Conservation (phyloP, 176 grass and related monocot genomes). For the Aegilops umbellulata region DNA sequence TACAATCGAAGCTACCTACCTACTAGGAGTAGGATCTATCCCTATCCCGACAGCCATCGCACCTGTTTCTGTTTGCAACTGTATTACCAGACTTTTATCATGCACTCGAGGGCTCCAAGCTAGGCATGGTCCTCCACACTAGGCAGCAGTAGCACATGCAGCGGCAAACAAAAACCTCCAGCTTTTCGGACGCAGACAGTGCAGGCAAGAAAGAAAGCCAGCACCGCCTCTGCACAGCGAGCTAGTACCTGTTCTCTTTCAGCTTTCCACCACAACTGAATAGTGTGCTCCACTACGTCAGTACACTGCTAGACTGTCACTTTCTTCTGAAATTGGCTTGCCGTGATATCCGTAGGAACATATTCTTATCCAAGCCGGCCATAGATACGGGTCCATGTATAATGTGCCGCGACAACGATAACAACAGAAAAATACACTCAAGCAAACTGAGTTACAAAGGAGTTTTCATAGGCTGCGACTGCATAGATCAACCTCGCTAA, state of each 20-base stretch:
- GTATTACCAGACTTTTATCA: no score
- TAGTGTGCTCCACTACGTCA: neutral
- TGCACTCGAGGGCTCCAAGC: no score
- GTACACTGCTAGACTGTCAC: neutral
- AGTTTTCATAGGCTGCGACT: no score
- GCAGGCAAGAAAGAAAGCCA: neutral
- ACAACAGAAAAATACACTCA: neutral
- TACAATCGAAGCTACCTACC: no score
- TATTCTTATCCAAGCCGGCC: neutral
- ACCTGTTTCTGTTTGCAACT: no score
- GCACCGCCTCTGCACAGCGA: neutral
- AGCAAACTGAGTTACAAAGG: neutral
- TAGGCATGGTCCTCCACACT: neutral
- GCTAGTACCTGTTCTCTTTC: neutral
- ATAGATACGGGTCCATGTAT: no score
- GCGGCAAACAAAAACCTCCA: neutral
- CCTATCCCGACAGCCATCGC: no score
- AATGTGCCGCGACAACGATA: neutral
- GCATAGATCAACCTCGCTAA: neutral
- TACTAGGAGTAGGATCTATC: no score
- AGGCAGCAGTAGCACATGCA: conserved; percentile 3
- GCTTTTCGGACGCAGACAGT: conserved; percentile 10
- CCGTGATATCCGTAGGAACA: neutral
- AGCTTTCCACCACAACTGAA: no score
- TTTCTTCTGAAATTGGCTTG: neutral